Evolutionary conservation across 2,329 filamentous ascomycete species (phyloP).

Genomic region (Exophiala aquamarina): DNA sequence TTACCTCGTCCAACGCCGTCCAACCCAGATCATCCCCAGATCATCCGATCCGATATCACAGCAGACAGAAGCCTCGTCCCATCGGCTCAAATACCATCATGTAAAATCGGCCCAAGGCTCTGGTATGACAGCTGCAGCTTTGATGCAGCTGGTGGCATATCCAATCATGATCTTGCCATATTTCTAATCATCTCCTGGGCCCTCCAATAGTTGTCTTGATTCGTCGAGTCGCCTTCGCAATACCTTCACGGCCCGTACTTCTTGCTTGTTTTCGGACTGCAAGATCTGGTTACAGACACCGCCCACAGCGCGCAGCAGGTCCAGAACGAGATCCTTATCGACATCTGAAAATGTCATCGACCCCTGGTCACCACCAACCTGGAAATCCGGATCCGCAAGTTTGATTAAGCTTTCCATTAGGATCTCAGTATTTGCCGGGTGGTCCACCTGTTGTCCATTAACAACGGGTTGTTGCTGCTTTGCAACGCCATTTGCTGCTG

Average conservation of each 20-base stretch:
- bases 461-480: background rate
- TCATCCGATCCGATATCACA: too few species aligned
- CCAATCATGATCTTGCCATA: slow-evolving; percentile 4
- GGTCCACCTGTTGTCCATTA: slow-evolving; percentile 9
- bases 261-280: slow-evolving; percentile 59
- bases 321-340: slow-evolving; percentile 58
- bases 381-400: slow-evolving; percentile 28
- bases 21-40: background rate
- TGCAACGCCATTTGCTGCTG: slow-evolving; percentile 1
- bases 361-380: slow-evolving; percentile 11
- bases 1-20: background rate
- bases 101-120: slow-evolving; percentile 1
- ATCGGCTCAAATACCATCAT: background rate
- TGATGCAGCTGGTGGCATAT: background rate
- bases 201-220: slow-evolving; percentile 72
- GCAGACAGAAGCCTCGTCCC: too few species aligned
- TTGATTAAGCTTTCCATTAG: slow-evolving; percentile 29
- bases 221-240: slow-evolving; percentile 72
- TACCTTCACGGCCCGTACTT: slow-evolving; percentile 59
- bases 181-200: slow-evolving; percentile 51
- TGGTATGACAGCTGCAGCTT: background rate
- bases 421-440: slow-evolving; percentile 27
- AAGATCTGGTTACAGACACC: slow-evolving; percentile 53
- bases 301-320: slow-evolving; percentile 51
- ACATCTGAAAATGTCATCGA: slow-evolving; percentile 40